Base-by-base conservation (phyloP, 176 grass and related monocot species). In the Oropetium thomaeum region DNA sequence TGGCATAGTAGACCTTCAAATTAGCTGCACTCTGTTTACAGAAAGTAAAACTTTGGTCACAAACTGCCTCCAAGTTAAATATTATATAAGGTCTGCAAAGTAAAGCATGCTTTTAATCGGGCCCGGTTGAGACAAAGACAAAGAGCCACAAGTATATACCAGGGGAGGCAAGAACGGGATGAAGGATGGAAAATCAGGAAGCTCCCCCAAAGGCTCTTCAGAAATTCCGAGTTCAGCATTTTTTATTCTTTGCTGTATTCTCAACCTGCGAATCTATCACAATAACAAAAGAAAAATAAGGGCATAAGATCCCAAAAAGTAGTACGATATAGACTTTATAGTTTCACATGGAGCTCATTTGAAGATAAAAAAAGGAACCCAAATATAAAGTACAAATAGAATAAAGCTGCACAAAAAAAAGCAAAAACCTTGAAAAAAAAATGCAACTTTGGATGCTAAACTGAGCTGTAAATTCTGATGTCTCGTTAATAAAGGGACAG, bases 211-310 rank as follows among this genome's bases (percentile, higher is more conserved):
- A 60, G 79, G 82, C 57, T 84, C 89, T 49, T 99, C 96, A 62
- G 82, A 88, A 52, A 92, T 92, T 78, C 96, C 96, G 70, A 95
- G 96, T 76, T 99, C 91, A 44, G 77, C 89, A 90, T 88, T 99
- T 82, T 82, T 99, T 84, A 99, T 95, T 84, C 96, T 95, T 77
- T 99, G 96, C 22, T 99, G 96, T 95, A 99, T 99, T 82, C 96
- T 90, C 79, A 99, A 69, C 38, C 96, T 90, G 28, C 96, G 91
- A 86, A 99, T 92, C 96, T 99, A 75, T 51, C 20, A 27, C 29
- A 16, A 69, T 16, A 29, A 45, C 20, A 67, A 38, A 31, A 23
- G 5, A 29, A 59, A 59, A 65, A 32, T 45, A 59, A 59, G 20
- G 35, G 37, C 49, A 47, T 65, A 71, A 66, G 20, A 77, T 20